Evolutionary conservation across 2,329 filamentous ascomycete species (phyloP), one percentile per base, ranked within the genome.

Genomic region (Aspergillus fijiensis): DNA sequence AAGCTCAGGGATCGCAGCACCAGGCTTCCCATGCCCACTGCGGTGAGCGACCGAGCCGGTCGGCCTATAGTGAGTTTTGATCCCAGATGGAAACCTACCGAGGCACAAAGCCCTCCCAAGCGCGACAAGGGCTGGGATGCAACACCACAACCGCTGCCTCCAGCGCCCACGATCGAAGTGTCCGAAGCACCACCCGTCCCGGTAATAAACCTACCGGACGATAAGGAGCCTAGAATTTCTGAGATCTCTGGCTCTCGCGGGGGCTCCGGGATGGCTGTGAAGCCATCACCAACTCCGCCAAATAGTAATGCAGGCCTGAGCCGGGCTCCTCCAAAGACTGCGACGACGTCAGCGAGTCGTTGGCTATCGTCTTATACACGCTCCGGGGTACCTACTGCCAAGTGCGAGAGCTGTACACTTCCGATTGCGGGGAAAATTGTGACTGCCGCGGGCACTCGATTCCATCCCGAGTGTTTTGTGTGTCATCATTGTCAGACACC

Each of bases 61-160:
- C 87, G 94, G 73, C 94, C 94, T 64, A 98, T 98, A 82, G 94
- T 98, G 83, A 98, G 94, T 84, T 98, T 98, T 83, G 86, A 96
- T 78, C 85, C 85, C 71, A 85, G 89, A 74, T 96, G 91, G 80
- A 89, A 88, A 77, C 80, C 84, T 79, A 81, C 83, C 75, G 80
- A 80, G 76, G 63, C 69, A 27, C 69, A 75, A 60, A 63, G 70
- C 9, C 70, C 69, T 51, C 65, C 65, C 5, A 60, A 65, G 16
- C 64, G 60, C 21, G 58, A 65, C 33, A 58, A 33, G 16, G 60
- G 33, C 19, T 64, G 58, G 3, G 64, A 69, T 60, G 63, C 73
- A 67, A 59, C 73, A 51, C 62, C 67, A 29, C 60, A 65, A 19
- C 55, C 63, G 67, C 69, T 81, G 57, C 75, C 74, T 59, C 77